These are phyloP conservation scores for Pittosporum tobira DNA, from an alignment of 129 eudicot species.

Conservation along the genomic window DNA sequence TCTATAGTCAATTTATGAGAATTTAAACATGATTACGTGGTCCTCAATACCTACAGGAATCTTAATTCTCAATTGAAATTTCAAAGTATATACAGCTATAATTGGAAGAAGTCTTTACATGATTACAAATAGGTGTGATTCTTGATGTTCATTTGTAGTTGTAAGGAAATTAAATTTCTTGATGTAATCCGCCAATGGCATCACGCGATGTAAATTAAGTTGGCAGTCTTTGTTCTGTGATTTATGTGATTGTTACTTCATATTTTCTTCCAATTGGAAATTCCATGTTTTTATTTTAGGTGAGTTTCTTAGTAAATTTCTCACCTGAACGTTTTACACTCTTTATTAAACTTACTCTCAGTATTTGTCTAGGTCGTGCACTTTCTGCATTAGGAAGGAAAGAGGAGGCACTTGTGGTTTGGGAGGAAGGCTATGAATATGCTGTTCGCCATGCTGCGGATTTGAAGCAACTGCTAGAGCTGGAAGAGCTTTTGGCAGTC, in stretches of 20 bases:
- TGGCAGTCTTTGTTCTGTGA: not conserved
- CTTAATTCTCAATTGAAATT: too few species aligned
- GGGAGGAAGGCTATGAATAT: conserved; percentile 81
- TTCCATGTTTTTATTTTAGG: conserved; percentile 1
- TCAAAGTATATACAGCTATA: not conserved
- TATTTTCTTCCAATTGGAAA: not conserved
- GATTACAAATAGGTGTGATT: not conserved
- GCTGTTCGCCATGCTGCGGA: conserved; percentile 72
- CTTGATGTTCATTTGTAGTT: not conserved
- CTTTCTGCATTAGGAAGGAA: conserved; percentile 80
- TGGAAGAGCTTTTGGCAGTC: conserved; percentile 70
- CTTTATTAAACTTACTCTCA: not conserved
- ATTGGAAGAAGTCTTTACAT: not conserved
- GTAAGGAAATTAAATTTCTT: not conserved
- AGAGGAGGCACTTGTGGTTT: conserved; percentile 70
- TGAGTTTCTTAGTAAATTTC: conserved; percentile 2
- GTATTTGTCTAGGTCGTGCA: conserved; percentile 57
- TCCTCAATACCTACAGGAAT: too few species aligned
- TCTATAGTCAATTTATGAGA: too few species aligned
- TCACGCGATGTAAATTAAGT: too few species aligned
- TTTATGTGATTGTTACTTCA: not conserved
- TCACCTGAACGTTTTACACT: conserved; percentile 3
- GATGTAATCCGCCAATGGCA: not conserved
- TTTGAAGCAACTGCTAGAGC: conserved; percentile 80
- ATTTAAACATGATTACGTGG: too few species aligned